phyloP scores from a whole-genome alignment of 768 basidiomycete species.

The Rhizopogon salebrosus region DNA sequence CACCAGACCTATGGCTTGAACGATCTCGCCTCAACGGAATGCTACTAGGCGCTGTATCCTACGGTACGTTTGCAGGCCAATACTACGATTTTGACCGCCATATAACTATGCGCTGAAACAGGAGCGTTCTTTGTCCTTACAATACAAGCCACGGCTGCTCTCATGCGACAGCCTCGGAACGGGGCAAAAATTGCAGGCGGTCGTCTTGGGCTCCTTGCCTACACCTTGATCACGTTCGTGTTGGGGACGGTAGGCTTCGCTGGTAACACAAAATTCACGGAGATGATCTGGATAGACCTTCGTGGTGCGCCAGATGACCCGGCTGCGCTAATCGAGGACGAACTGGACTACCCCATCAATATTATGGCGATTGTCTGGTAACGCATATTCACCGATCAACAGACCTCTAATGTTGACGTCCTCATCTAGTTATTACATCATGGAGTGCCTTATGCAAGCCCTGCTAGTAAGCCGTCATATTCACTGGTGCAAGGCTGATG shows the following conservation, averaged over 20 bases:
- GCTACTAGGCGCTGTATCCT: conserved; percentile 15
- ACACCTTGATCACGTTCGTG: conserved; percentile 20
- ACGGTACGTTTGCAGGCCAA: conserved; percentile 9
- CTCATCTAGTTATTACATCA: conserved; percentile 19
- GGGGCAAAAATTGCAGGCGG: not conserved
- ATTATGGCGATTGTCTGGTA: conserved; percentile 15
- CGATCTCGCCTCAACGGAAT: conserved; percentile 20
- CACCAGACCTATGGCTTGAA: conserved; percentile 21
- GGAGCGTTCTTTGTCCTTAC: conserved; percentile 19
- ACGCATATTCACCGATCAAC: not conserved
- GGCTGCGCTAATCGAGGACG: conserved; percentile 11
- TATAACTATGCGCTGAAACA: not conserved
- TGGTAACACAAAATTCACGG: conserved; percentile 20
- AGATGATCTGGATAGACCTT: conserved; percentile 30
- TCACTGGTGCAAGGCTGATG: not conserved
- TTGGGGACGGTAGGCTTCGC: conserved; percentile 25
- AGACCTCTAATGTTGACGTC: not conserved
- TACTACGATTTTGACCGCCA: not conserved
- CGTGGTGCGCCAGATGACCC: conserved; percentile 12
- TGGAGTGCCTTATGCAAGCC: conserved; percentile 27
- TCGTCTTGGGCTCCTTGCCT: conserved; percentile 11
- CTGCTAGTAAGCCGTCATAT: conserved; percentile 10
- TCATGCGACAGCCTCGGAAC: conserved; percentile 4
- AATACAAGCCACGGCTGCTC: conserved; percentile 10
- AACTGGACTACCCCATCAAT: conserved; percentile 16